phyloP scores from a whole-genome alignment of 2,329 filamentous ascomycete species.

The Madurella mycetomatis region DNA sequence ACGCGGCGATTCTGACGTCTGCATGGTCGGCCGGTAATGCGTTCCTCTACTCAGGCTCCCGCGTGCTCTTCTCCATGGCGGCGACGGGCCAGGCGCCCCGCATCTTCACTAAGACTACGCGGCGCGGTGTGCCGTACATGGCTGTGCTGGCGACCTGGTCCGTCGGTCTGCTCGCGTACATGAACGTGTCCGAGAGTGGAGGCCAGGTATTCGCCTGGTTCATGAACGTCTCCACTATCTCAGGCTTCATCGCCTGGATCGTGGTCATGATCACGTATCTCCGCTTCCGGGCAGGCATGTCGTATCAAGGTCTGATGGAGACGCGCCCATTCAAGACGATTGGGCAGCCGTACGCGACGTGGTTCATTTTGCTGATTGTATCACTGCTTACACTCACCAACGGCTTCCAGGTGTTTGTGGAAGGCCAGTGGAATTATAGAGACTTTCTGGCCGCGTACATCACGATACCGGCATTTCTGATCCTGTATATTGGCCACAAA shows the following conservation, averaged over 20 bases:
- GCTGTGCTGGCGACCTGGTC: conserved; percentile 51
- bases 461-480: conserved; percentile 57
- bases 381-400: conserved; percentile 65
- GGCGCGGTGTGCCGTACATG: conserved; percentile 56
- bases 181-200: conserved; percentile 61
- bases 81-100: conserved; percentile 61
- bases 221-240: conserved; percentile 63
- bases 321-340: conserved; percentile 49
- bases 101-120: conserved; percentile 56
- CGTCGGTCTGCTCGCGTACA: conserved; percentile 63
- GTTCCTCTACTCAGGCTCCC: conserved; percentile 62
- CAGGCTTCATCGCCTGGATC: conserved; percentile 57
- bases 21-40: conserved; percentile 60
- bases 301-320: conserved; percentile 46
- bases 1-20: conserved; percentile 62
- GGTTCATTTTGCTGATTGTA: conserved; percentile 53
- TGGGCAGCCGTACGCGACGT: conserved; percentile 61
- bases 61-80: conserved; percentile 66
- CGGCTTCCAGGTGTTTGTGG: conserved; percentile 71
- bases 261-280: conserved; percentile 56
- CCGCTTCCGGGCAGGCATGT: conserved; percentile 55
- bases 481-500: conserved; percentile 60
- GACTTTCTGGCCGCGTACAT: conserved; percentile 64
- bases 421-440: conserved; percentile 55
- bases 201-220: conserved; percentile 67